Evolutionary conservation across 768 basidiomycete species (phyloP).

Genomic region (Coprinopsis cinerea): DNA sequence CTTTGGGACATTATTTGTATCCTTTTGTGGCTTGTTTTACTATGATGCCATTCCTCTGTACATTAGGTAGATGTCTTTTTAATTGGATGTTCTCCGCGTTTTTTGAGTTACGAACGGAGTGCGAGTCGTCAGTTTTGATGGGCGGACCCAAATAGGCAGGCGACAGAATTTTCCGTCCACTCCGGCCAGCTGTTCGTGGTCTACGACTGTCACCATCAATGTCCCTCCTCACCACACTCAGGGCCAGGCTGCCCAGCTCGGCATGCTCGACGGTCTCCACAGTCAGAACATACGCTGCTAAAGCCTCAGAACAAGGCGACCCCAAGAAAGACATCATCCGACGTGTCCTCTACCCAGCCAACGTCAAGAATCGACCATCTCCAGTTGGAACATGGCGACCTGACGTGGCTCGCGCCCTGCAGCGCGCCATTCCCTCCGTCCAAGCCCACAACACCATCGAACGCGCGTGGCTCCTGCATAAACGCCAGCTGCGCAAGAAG

Average conservation of each 20-base stretch:
- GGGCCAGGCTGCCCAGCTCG: not conserved
- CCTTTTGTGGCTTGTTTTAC: no score
- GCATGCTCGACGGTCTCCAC: not conserved
- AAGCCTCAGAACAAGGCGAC: conserved; percentile 41
- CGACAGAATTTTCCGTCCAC: conserved; percentile 4
- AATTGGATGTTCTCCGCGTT: no score
- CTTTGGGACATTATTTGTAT: no score
- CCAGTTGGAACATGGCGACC: conserved; percentile 84
- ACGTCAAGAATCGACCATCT: conserved; percentile 60
- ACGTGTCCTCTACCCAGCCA: conserved; percentile 74
- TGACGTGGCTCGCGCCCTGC: conserved; percentile 69
- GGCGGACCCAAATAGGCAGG: not conserved
- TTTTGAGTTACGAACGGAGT: no score
- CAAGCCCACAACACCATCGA: conserved; percentile 92
- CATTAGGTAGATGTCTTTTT: no score
- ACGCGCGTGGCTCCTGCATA: conserved; percentile 82
- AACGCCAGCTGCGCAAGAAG: conserved; percentile 65
- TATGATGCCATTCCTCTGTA: no score
- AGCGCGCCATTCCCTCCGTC: conserved; percentile 78
- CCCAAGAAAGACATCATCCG: conserved; percentile 70
- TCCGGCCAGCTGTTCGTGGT: not conserved
- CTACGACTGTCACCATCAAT: not conserved
- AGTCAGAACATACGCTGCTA: conserved; percentile 33
- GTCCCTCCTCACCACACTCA: not conserved
- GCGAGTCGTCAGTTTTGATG: no score